phyloP scores from a whole-genome alignment of 2,329 filamentous ascomycete genomes.

The Orbilia javanica region DNA sequence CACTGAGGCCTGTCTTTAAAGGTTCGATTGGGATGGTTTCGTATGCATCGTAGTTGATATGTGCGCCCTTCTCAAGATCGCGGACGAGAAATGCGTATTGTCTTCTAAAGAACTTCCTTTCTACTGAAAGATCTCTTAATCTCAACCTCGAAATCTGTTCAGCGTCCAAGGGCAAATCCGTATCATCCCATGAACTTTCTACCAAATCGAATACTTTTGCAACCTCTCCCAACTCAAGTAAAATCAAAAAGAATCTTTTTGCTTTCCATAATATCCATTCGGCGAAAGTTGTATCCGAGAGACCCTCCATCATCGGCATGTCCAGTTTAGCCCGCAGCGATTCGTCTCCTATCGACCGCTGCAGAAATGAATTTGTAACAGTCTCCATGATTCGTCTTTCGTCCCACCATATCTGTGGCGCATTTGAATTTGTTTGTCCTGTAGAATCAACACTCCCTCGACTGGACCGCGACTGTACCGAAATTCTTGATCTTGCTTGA shows the following conservation, averaged over 20 bases:
- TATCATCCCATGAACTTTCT: conserved; percentile 82
- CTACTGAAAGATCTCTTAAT: conserved; percentile 75
- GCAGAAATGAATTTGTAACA: conserved; percentile 47
- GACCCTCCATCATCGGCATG: conserved; percentile 74
- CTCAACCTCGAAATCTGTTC: conserved; percentile 75
- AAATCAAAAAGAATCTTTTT: conserved; percentile 77
- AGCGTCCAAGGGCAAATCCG: conserved; percentile 77
- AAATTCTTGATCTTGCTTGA: conserved; percentile 52
- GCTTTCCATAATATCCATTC: conserved; percentile 80
- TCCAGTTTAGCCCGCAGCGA: conserved; percentile 69
- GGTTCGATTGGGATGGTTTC: conserved; percentile 79
- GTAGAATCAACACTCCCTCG: conserved; percentile 51
- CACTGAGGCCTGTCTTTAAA: conserved; percentile 41
- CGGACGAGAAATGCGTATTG: conserved; percentile 79
- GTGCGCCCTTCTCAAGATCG: conserved; percentile 72
- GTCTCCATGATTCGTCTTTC: conserved; percentile 52
- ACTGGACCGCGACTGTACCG: conserved; percentile 50
- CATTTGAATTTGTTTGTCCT: conserved; percentile 22
- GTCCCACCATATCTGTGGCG: conserved; percentile 54
- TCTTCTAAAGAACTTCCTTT: conserved; percentile 76
- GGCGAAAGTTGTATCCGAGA: conserved; percentile 80
- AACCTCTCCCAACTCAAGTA: conserved; percentile 77
- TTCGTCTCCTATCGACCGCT: conserved; percentile 58
- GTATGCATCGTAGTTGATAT: conserved; percentile 75
- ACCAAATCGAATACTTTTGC: conserved; percentile 81